These are phyloP conservation scores for Hypoxylon crocopeplum DNA, from an alignment of 495 filamentous ascomycete genomes.

Conservation along the genomic window DNA sequence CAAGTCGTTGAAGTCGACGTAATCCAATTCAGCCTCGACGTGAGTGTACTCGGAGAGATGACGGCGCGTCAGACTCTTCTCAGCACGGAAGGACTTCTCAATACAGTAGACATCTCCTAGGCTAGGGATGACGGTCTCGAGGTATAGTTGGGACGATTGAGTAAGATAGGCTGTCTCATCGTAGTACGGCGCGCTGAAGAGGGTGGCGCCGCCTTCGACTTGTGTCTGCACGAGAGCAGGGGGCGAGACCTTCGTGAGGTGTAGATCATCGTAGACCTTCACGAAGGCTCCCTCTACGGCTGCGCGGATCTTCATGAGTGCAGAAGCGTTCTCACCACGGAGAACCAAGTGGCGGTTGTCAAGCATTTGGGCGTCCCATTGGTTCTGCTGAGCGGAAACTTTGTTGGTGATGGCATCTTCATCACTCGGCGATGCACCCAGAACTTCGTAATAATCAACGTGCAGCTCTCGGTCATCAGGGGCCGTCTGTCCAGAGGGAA, in stretches of 20 bases:
- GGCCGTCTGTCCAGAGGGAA: conserved; percentile 79
- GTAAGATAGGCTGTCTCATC: conserved; percentile 92
- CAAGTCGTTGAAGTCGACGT: conserved; percentile 91
- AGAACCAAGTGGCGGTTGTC: conserved; percentile 93
- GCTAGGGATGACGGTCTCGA: conserved; percentile 91
- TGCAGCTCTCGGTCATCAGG: conserved; percentile 90
- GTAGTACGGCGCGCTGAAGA: conserved; percentile 96
- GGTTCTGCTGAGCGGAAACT: conserved; percentile 74
- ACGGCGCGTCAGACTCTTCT: conserved; percentile 92
- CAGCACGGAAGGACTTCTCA: conserved; percentile 97
- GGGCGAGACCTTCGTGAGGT: conserved; percentile 85
- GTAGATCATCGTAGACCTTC: conserved; percentile 77
- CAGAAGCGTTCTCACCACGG: conserved; percentile 83
- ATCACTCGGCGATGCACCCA: conserved; percentile 84
- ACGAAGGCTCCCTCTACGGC: conserved; percentile 85
- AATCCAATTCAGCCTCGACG: conserved; percentile 95
- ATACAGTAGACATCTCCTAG: conserved; percentile 97
- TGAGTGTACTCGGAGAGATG: conserved; percentile 97
- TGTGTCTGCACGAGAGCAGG: conserved; percentile 99
- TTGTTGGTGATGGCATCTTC: conserved; percentile 94
- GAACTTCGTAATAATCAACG: conserved; percentile 90
- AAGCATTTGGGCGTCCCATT: conserved; percentile 77
- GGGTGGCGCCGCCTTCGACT: conserved; percentile 93
- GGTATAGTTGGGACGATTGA: conserved; percentile 96
- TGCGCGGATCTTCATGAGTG: conserved; percentile 91